These are phyloP conservation scores for Apiotrichum gamsii DNA, from an alignment of 1,284 basidiomycete species.

Conservation along the genomic window DNA sequence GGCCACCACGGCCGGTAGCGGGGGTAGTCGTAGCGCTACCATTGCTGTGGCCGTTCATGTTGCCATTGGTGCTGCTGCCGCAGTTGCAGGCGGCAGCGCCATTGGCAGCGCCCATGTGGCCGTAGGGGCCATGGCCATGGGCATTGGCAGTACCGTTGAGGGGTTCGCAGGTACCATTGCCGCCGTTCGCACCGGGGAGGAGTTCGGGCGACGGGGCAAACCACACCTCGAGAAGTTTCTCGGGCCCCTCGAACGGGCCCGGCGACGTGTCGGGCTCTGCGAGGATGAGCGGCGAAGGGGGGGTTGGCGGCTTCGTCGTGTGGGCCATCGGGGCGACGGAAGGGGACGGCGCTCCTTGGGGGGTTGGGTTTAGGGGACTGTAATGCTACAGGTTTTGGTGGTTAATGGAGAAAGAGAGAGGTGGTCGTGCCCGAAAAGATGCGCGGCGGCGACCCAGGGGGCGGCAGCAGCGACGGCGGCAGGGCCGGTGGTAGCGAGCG, in stretches of 20 bases:
- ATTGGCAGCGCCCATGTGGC: background rate
- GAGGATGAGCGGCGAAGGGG: slow-evolving; percentile 18
- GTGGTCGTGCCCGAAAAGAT: too few species aligned
- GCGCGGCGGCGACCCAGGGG: too few species aligned
- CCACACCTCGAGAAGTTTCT: slow-evolving; percentile 98
- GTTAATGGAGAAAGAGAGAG: too few species aligned
- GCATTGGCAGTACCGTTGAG: background rate
- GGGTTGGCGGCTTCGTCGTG: slow-evolving; percentile 10
- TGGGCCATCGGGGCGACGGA: slow-evolving; percentile 12
- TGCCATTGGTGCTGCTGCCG: background rate
- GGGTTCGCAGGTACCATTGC: background rate
- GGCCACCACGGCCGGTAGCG: background rate
- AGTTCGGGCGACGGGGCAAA: slow-evolving; percentile 69
- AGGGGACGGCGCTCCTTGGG: too few species aligned
- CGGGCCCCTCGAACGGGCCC: slow-evolving; percentile 56
- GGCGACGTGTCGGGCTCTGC: slow-evolving; percentile 30
- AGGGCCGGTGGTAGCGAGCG: too few species aligned
- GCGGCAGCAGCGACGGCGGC: too few species aligned
- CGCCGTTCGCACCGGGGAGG: background rate
- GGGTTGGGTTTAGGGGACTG: too few species aligned
- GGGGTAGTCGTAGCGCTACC: background rate
- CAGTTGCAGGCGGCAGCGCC: too few species aligned
- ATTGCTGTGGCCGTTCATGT: background rate
- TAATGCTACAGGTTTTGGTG: too few species aligned
- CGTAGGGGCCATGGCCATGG: too few species aligned